A percentile compares a stretch with the other conserved stretches of the same genome.
These are phyloP conservation scores for Pseudognaphalium luteoalbum DNA, from an alignment of 129 eudicot species.

Conservation along the genomic window DNA sequence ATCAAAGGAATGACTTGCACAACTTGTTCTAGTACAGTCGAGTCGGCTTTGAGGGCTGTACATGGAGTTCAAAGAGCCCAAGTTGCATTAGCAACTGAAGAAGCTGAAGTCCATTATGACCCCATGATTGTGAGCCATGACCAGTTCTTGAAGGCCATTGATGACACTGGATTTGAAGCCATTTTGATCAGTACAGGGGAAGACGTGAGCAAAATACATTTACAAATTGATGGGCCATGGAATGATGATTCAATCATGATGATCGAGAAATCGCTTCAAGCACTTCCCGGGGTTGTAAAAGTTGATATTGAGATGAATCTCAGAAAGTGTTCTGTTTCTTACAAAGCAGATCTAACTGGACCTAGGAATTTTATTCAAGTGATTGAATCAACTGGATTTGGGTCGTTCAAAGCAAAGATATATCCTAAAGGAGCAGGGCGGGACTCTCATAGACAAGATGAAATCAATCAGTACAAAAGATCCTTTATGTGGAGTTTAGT, in stretches of 20 bases:
- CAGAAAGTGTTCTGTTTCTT: constrained; percentile 52
- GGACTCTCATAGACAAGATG: constrained; percentile 52
- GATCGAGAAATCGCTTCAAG: constrained; percentile 54
- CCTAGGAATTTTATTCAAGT: constrained; percentile 68
- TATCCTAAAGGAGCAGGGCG: constrained; percentile 58
- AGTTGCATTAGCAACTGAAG: constrained; percentile 85
- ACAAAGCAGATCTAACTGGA: constrained; percentile 68
- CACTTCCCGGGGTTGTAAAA: constrained; percentile 69
- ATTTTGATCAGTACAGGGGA: constrained; percentile 66
- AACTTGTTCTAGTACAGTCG: constrained; percentile 68
- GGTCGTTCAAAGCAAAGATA: constrained; percentile 55
- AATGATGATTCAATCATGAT: constrained; percentile 39
- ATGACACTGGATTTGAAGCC: constrained; percentile 69
- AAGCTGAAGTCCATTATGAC: constrained; percentile 72
- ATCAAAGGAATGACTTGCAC: constrained; percentile 82
- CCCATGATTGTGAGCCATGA: constrained; percentile 44
- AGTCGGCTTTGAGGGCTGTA: constrained; percentile 46
- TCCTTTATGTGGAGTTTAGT: constrained; percentile 80
- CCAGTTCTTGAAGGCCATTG: constrained; percentile 46
- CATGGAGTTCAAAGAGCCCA: constrained; percentile 69
- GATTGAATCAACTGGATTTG: constrained; percentile 59
- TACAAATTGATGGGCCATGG: constrained; percentile 61
- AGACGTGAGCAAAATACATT: constrained; percentile 54
- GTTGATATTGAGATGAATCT: constrained; percentile 46
- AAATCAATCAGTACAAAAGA: constrained; percentile 56